A percentile compares a stretch with the other conserved stretches of the same genome.
Conservation (phyloP, 1,284 basidiomycete genomes). For the Rhodotorula sp. region DNA sequence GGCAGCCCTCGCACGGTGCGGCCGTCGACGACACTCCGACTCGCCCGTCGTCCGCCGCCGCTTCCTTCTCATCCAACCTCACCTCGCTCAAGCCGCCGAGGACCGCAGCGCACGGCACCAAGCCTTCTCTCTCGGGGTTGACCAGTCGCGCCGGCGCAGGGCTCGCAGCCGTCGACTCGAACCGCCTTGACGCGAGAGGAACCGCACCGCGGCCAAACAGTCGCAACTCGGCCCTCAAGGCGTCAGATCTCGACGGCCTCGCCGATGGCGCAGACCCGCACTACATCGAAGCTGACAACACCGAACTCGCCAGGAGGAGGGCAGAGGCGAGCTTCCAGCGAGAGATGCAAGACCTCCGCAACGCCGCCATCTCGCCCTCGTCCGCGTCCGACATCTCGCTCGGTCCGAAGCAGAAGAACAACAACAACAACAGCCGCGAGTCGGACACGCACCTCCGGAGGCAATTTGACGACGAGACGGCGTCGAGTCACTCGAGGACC, state of each 20-base stretch:
- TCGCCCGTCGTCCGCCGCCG: constrained; percentile 1
- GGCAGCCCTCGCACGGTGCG: background rate
- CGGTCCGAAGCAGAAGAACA: background rate
- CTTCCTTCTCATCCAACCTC: background rate
- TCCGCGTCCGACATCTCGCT: constrained; percentile 7
- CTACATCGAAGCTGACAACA: constrained; percentile 30
- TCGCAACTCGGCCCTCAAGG: constrained; percentile 8
- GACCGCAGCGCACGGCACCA: background rate
- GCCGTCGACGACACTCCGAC: constrained; percentile 1
- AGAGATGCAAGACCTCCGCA: constrained; percentile 29
- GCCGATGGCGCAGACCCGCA: background rate
- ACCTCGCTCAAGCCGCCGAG: background rate
- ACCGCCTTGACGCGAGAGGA: background rate
- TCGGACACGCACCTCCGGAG: background rate
- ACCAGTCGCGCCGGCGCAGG: background rate
- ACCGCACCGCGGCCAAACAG: constrained; percentile 1
- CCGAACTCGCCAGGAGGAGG: constrained; percentile 29
- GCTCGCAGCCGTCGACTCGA: background rate
- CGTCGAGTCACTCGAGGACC: constrained; percentile 1
- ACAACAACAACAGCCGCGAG: background rate
- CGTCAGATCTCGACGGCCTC: constrained; percentile 15
- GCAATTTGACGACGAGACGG: constrained; percentile 2
- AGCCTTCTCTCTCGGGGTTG: background rate
- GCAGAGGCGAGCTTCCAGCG: constrained; percentile 29
- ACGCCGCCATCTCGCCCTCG: constrained; percentile 12